A percentile compares a stretch with the other conserved stretches of the same genome.
These are phyloP conservation scores for Ogataea naganishii DNA, from an alignment of 805 yeast species.

Conservation along the genomic window DNA sequence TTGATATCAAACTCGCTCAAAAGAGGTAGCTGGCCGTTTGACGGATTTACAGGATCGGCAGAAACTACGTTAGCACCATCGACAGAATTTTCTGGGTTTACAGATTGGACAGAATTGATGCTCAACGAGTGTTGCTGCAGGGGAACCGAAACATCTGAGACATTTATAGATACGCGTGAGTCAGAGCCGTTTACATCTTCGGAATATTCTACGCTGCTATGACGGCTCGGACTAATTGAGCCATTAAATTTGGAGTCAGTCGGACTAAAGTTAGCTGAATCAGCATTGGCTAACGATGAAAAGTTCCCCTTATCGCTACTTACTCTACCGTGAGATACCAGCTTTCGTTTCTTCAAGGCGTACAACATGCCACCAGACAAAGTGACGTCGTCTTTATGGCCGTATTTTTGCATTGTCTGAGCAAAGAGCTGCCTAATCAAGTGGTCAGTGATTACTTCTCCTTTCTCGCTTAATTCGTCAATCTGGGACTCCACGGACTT, in stretches of 20 bases:
- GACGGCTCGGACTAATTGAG: background rate
- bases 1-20: constrained; percentile 20
- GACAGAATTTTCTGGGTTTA: background rate
- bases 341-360: constrained; percentile 24
- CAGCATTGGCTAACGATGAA: constrained; percentile 2
- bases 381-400: constrained; percentile 15
- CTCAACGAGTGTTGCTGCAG: background rate
- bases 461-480: constrained; percentile 7
- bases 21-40: too few species aligned
- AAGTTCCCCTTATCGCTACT: constrained; percentile 1
- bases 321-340: constrained; percentile 11
- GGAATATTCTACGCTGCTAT: background rate
- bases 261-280: too few species aligned
- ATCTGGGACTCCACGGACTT: constrained; percentile 21
- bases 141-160: background rate
- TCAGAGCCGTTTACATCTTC: background rate
- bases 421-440: constrained; percentile 13
- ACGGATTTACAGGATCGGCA: too few species aligned
- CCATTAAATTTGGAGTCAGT: background rate
- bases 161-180: background rate
- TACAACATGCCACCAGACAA: constrained; percentile 26
- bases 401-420: constrained; percentile 11
- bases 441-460: constrained; percentile 18
- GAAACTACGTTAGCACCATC: too few species aligned
- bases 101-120: background rate